A percentile compares a stretch with the other conserved stretches of the same genome.
These are phyloP conservation scores for Vicia villosa DNA, from an alignment of 306 rosid species.

Conservation along the genomic window DNA sequence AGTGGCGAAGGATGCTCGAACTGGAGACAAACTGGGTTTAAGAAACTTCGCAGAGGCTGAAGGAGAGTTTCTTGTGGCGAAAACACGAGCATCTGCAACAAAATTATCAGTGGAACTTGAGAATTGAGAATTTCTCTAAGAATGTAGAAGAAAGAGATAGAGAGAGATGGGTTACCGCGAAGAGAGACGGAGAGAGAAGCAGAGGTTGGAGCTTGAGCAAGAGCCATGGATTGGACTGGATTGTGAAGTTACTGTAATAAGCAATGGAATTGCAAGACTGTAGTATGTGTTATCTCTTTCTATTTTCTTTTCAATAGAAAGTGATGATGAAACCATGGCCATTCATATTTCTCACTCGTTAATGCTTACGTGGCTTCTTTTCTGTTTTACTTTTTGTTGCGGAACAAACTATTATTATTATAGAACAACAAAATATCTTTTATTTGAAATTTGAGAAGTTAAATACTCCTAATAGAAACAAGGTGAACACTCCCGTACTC, in stretches of 20 bases:
- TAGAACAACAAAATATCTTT: not conserved
- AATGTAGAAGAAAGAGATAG: not conserved
- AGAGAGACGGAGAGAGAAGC: slow-evolving; percentile 59
- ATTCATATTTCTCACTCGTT: not conserved
- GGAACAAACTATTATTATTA: too few species aligned
- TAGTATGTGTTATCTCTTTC: slow-evolving; percentile 33
- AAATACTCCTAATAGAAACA: too few species aligned
- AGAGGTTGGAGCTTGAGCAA: slow-evolving; percentile 64
- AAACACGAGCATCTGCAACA: slow-evolving; percentile 45
- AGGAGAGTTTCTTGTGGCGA: slow-evolving; percentile 45
- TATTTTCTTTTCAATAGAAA: not conserved
- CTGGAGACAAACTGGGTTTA: slow-evolving; percentile 27
- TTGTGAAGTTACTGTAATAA: not conserved
- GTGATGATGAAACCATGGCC: slow-evolving; percentile 7
- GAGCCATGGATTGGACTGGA: slow-evolving; percentile 43
- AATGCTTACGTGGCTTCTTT: slow-evolving; percentile 34
- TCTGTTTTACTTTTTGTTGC: not conserved
- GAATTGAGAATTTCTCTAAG: too few species aligned
- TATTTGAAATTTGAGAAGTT: too few species aligned
- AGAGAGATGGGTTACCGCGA: slow-evolving; percentile 36
- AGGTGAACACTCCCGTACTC: too few species aligned
- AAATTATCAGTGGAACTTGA: not conserved
- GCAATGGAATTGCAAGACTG: not conserved
- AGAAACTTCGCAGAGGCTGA: slow-evolving; percentile 42
- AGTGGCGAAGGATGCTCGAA: slow-evolving; percentile 54